Evolutionary conservation across 2,329 filamentous ascomycete genomes (phyloP).

Genomic region (Fusarium mundagurra): DNA sequence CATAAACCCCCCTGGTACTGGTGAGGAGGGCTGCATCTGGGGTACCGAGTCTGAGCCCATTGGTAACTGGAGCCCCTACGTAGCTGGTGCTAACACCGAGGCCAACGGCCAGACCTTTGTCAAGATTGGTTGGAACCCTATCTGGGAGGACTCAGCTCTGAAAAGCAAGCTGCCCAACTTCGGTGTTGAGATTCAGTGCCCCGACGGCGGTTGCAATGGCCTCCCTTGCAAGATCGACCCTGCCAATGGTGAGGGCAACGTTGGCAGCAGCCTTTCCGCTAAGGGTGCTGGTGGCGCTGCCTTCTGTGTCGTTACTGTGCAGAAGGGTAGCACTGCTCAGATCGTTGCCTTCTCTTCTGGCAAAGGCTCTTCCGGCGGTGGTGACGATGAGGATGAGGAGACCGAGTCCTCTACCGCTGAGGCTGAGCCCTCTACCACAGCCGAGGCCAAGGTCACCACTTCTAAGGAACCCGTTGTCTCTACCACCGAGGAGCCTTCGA

Average conservation of each 20-base stretch:
- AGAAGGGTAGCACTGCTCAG: conserved; percentile 71
- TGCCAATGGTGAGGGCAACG: conserved; percentile 63
- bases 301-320: conserved; percentile 82
- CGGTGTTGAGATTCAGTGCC: conserved; percentile 76
- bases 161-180: conserved; percentile 68
- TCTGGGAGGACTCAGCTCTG: conserved; percentile 69
- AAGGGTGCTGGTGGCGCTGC: conserved; percentile 73
- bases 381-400: conserved; percentile 28
- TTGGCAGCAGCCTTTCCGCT: conserved; percentile 64
- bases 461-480: conserved; percentile 16
- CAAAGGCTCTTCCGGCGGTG: conserved; percentile 44
- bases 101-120: conserved; percentile 72
- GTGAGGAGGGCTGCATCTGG: conserved; percentile 75
- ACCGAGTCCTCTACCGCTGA: conserved; percentile 19
- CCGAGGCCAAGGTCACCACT: conserved; percentile 27
- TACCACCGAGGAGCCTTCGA: conserved; percentile 35
- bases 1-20: conserved; percentile 77
- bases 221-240: conserved; percentile 80
- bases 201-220: conserved; percentile 72
- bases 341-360: conserved; percentile 69
- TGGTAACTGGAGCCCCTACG: conserved; percentile 82
- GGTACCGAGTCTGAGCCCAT: conserved; percentile 68
- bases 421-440: conserved; percentile 38
- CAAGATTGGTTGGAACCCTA: conserved; percentile 82
- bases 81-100: conserved; percentile 79